These are phyloP conservation scores for Triticum monococcum DNA, from an alignment of 176 grass and related monocot species.

Conservation along the genomic window DNA sequence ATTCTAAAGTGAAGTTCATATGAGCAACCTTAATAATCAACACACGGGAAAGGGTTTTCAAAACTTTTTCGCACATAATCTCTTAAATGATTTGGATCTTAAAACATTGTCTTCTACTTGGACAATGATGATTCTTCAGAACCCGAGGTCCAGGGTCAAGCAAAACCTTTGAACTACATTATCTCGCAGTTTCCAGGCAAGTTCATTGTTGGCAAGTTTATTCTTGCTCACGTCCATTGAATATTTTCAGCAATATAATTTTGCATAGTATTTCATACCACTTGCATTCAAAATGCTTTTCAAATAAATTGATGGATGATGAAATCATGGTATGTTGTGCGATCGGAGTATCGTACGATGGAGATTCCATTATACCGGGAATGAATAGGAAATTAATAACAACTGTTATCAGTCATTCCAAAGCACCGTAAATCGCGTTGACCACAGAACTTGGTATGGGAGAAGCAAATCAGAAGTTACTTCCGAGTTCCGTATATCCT, in stretches of 20 bases:
- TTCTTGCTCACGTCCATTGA: not conserved
- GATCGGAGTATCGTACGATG: not conserved
- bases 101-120: not conserved
- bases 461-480: not conserved
- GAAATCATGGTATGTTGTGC: not conserved
- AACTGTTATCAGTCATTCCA: not conserved
- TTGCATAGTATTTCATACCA: not conserved
- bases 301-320: not conserved
- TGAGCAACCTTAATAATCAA: not conserved
- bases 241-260: not conserved
- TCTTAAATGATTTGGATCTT: not conserved
- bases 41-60: not conserved
- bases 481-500: not conserved
- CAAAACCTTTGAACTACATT: not conserved
- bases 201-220: not conserved
- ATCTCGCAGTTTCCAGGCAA: not conserved
- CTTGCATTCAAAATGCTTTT: not conserved
- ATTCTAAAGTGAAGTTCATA: no score
- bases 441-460: not conserved
- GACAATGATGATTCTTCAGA: not conserved
- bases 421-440: not conserved
- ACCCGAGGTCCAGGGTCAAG: not conserved
- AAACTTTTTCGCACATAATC: not conserved
- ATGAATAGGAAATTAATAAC: not conserved
- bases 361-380: not conserved